Percentiles rank a stretch among this genome's conserved stretches.
Evolutionary conservation across 1,284 basidiomycete genomes (phyloP).

Genomic region (Neotropicomus parvogracilis): DNA sequence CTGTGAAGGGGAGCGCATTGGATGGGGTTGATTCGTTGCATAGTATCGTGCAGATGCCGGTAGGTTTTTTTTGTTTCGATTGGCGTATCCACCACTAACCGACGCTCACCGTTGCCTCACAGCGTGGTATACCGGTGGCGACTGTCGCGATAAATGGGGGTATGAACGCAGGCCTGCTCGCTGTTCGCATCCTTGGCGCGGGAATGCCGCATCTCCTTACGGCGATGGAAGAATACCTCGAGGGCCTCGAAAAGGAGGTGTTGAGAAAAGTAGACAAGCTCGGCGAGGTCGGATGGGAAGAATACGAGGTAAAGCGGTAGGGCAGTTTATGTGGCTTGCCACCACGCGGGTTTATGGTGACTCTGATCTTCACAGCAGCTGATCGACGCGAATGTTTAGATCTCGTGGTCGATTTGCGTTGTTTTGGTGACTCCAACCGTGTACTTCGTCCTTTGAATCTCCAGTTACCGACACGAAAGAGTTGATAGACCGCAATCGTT

Average conservation of each 20-base stretch:
- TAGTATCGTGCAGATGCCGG: slow-evolving; percentile 99
- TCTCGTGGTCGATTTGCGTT: no score
- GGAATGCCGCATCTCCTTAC: slow-evolving; percentile 65
- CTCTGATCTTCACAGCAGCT: no score
- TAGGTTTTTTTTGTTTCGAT: slow-evolving; percentile 39
- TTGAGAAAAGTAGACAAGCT: slow-evolving; percentile 79
- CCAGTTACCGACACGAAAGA: no score
- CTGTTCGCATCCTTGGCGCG: slow-evolving; percentile 82
- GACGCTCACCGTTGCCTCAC: slow-evolving; percentile 6
- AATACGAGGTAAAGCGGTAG: slow-evolving; percentile 54
- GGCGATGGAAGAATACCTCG: slow-evolving; percentile 77
- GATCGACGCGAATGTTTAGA: no score
- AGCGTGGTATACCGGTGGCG: slow-evolving; percentile 95
- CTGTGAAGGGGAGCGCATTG: slow-evolving; percentile 90
- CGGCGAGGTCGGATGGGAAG: slow-evolving; percentile 82
- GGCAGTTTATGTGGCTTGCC: no score
- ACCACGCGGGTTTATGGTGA: no score
- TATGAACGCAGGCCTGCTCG: slow-evolving; percentile 90
- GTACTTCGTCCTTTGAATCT: no score
- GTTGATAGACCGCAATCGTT: no score
- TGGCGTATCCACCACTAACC: background rate
- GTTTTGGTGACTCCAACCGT: no score
- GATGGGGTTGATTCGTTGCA: slow-evolving; percentile 96
- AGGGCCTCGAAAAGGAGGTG: slow-evolving; percentile 78
- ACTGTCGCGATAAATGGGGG: slow-evolving; percentile 97